phyloP scores from a whole-genome alignment of 78 protist species.

The Planoprotostelium fungivorum region DNA sequence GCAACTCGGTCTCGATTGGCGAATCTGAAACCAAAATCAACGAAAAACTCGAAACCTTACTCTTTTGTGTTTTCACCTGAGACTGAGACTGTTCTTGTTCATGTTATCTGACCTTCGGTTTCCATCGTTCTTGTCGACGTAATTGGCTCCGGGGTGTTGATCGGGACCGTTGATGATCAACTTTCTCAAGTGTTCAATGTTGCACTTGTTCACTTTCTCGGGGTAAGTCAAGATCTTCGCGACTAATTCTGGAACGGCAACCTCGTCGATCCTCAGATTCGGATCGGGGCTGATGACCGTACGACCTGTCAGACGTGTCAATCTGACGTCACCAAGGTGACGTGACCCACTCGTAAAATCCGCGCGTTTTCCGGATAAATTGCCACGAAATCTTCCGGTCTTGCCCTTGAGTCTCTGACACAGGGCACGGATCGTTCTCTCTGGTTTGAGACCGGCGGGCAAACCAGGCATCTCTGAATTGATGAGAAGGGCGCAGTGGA shows the following conservation, averaged over 20 bases:
- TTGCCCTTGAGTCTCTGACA: conserved; percentile 98
- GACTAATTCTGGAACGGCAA: conserved; percentile 84
- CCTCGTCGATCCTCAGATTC: conserved; percentile 92
- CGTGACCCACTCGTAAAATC: conserved; percentile 79
- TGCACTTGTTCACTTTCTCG: conserved; percentile 82
- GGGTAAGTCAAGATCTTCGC: conserved; percentile 95
- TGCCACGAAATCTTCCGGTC: conserved; percentile 96
- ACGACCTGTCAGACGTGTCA: conserved; percentile 86
- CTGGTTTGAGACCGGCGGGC: conserved; percentile 47
- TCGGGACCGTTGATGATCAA: conserved; percentile 74
- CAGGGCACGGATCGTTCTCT: conserved; percentile 84
- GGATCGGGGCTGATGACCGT: conserved; percentile 99
- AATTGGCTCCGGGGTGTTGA: conserved; percentile 90
- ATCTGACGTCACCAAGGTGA: not conserved
- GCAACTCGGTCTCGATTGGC: conserved; percentile 66
- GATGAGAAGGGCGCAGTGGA: conserved; percentile 63
- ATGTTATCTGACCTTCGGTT: too few relatives aligned
- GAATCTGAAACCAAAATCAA: conserved; percentile 3
- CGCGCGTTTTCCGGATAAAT: conserved; percentile 98
- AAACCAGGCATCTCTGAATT: conserved; percentile 76
- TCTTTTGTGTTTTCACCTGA: too few relatives aligned
- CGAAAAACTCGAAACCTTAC: too few relatives aligned
- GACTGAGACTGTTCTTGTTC: too few relatives aligned
- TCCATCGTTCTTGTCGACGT: conserved; percentile 47
- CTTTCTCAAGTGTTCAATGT: conserved; percentile 50